These are phyloP conservation scores for Diaporthe vaccinii DNA, from an alignment of 2,329 filamentous ascomycete species.

Conservation along the genomic window DNA sequence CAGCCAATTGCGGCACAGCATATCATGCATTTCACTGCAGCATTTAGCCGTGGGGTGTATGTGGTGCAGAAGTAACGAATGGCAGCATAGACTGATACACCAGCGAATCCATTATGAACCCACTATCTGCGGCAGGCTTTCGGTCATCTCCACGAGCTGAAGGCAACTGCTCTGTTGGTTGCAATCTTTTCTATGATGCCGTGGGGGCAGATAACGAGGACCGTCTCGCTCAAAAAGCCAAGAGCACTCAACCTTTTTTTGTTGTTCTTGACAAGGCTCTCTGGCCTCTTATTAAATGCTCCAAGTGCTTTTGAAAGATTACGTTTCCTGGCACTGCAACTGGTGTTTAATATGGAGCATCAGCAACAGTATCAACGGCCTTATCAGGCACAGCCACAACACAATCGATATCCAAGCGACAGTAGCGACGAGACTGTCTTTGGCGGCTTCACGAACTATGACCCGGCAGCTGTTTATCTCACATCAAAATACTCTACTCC, in stretches of 20 bases:
- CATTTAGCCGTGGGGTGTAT: background rate
- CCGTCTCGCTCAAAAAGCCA: background rate
- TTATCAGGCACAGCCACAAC: background rate
- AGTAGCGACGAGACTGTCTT: conserved; percentile 18
- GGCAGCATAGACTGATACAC: conserved; percentile 5
- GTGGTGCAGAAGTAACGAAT: conserved; percentile 18
- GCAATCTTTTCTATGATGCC: background rate
- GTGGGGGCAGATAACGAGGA: background rate
- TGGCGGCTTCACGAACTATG: background rate
- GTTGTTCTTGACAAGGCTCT: background rate
- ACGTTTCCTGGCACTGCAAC: background rate
- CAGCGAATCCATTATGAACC: conserved; percentile 7
- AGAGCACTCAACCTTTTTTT: background rate
- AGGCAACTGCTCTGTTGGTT: background rate
- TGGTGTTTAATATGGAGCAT: background rate
- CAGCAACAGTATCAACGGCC: background rate
- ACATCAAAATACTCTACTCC: background rate
- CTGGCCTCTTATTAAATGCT: background rate
- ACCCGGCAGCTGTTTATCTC: conserved; percentile 4
- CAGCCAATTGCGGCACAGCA: conserved; percentile 15
- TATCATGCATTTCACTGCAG: background rate
- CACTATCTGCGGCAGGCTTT: background rate
- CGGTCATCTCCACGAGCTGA: background rate
- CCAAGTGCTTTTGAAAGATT: background rate
- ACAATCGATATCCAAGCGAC: conserved; percentile 17